Conservation (phyloP, 2,329 filamentous ascomycete genomes). For the Arthrobotrys conoides region DNA sequence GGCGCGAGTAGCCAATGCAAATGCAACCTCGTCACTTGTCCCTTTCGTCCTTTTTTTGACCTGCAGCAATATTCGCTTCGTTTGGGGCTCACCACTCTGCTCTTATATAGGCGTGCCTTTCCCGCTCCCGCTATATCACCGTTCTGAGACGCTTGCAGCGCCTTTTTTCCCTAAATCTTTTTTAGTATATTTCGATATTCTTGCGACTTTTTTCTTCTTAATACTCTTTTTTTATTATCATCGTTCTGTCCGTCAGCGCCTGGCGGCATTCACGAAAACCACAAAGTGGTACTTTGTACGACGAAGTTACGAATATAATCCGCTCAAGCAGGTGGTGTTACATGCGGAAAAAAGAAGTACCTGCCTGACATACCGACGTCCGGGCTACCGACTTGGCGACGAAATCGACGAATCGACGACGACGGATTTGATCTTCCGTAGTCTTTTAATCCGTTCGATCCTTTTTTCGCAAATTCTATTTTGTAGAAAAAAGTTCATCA, state of each 20-base stretch:
- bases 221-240: background rate
- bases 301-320: slow-evolving; percentile 55
- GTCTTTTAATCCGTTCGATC: background rate
- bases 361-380: slow-evolving; percentile 28
- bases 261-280: slow-evolving; percentile 40
- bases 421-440: background rate
- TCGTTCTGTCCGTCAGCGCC: background rate
- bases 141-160: slow-evolving; percentile 28
- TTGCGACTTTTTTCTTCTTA: slow-evolving; percentile 8
- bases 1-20: slow-evolving; percentile 25
- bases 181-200: slow-evolving; percentile 12
- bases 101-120: slow-evolving; percentile 38
- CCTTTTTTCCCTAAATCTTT: background rate
- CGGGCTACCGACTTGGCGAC: slow-evolving; percentile 21
- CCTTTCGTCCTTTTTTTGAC: slow-evolving; percentile 24
- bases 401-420: slow-evolving; percentile 2
- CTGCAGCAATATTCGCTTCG: slow-evolving; percentile 23
- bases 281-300: slow-evolving; percentile 47
- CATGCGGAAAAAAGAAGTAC: slow-evolving; percentile 8
- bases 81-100: slow-evolving; percentile 39
- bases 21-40: slow-evolving; percentile 20
- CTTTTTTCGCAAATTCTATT: too few relatives aligned
- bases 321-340: slow-evolving; percentile 15
- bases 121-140: slow-evolving; percentile 32
- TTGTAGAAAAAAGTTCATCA: too few relatives aligned